These are phyloP conservation scores for Sequoiadendron giganteum DNA, from an alignment of 75 land plant species.

Conservation along the genomic window DNA sequence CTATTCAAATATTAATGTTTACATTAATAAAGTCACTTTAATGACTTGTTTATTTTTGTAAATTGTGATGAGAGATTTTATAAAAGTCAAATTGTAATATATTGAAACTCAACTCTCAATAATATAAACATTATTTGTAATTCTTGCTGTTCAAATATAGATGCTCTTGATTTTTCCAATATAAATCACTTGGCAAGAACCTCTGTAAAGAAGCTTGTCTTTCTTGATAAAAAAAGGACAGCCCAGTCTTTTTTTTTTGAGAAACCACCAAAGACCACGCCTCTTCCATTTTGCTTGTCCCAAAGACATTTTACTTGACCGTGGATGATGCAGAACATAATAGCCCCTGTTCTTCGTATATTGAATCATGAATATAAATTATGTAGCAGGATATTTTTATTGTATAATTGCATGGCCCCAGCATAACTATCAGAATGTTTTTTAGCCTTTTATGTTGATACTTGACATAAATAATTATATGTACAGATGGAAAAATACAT, in stretches of 20 bases:
- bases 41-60: too few relatives aligned
- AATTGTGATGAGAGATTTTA: too few relatives aligned
- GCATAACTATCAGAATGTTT: not conserved
- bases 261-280: not conserved
- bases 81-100: too few relatives aligned
- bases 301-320: not conserved
- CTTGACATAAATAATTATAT: not conserved
- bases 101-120: too few relatives aligned
- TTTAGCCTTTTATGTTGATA: not conserved
- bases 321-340: not conserved
- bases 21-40: too few relatives aligned
- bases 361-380: not conserved
- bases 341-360: not conserved
- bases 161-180: too few relatives aligned
- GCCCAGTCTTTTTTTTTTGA: not conserved
- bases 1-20: too few relatives aligned
- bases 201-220: not conserved
- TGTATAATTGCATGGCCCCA: too few relatives aligned
- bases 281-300: not conserved
- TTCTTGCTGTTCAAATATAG: too few relatives aligned
- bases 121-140: too few relatives aligned
- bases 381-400: not conserved
- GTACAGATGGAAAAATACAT: not conserved
- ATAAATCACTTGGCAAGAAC: constrained; percentile 3
- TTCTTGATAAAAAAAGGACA: constrained; percentile 4